phyloP scores from a whole-genome alignment of 169 alveolate species.

The Plasmodium vinckei region DNA sequence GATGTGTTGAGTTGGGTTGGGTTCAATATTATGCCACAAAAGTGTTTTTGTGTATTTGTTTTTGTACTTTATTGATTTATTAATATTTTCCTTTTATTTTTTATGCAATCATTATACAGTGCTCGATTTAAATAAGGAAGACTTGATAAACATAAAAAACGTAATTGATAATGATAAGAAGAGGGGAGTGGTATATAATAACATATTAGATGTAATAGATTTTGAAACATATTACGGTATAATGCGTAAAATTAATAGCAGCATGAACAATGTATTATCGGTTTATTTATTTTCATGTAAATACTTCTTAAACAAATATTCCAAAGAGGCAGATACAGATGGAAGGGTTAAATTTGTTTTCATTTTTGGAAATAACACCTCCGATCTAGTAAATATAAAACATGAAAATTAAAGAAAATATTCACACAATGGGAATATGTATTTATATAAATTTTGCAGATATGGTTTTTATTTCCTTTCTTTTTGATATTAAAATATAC shows the following conservation, averaged over 20 bases:
- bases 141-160: slow-evolving; percentile 44
- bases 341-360: slow-evolving; percentile 45
- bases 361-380: slow-evolving; percentile 70
- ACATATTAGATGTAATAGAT: slow-evolving; percentile 61
- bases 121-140: slow-evolving; percentile 38
- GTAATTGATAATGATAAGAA: slow-evolving; percentile 48
- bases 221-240: slow-evolving; percentile 21
- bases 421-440: background rate
- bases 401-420: slow-evolving; percentile 15
- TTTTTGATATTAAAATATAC: background rate
- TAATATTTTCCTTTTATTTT: slow-evolving; percentile 2
- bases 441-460: background rate
- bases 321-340: slow-evolving; percentile 20
- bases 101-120: slow-evolving; percentile 9
- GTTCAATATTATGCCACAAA: background rate
- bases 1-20: background rate
- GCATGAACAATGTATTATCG: slow-evolving; percentile 29
- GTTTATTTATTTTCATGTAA: slow-evolving; percentile 69
- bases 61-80: background rate
- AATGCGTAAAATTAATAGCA: slow-evolving; percentile 33
- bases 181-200: slow-evolving; percentile 10
- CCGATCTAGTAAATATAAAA: slow-evolving; percentile 61
- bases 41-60: background rate
- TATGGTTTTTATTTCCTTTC: too few relatives aligned
- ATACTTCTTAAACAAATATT: slow-evolving; percentile 34